phyloP scores from a whole-genome alignment of 352 stramenopile species.

The Phytophthora pisi region DNA sequence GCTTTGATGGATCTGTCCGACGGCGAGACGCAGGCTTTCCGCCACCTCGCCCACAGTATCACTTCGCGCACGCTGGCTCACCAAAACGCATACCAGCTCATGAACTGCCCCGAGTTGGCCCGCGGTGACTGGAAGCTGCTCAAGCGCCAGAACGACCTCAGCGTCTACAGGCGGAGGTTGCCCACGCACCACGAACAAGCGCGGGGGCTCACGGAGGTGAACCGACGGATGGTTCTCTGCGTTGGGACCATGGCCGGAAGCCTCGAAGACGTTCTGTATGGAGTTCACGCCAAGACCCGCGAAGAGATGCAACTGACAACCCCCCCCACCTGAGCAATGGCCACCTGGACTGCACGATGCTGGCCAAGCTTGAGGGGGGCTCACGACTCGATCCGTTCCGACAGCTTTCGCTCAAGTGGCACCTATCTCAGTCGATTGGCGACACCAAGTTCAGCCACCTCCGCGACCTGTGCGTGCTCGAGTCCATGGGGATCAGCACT shows the following conservation, averaged over 20 bases:
- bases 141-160: constrained; percentile 42
- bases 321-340: constrained; percentile 43
- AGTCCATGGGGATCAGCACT: constrained; percentile 50
- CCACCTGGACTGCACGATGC: constrained; percentile 48
- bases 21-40: constrained; percentile 38
- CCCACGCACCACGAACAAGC: constrained; percentile 7
- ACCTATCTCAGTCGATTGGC: constrained; percentile 26
- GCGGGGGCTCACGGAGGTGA: constrained; percentile 18
- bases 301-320: constrained; percentile 52
- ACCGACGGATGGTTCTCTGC: constrained; percentile 43
- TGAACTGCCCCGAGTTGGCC: constrained; percentile 19
- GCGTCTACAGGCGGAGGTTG: constrained; percentile 40
- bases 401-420: constrained; percentile 65
- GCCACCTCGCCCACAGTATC: constrained; percentile 43
- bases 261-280: constrained; percentile 58
- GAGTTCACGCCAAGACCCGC: constrained; percentile 53
- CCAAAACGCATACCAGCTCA: constrained; percentile 41
- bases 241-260: constrained; percentile 48
- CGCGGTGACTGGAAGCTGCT: constrained; percentile 42
- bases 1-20: constrained; percentile 9
- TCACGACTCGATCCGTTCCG: constrained; percentile 48
- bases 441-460: constrained; percentile 44
- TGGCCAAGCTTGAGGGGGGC: constrained; percentile 46
- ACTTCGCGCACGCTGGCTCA: constrained; percentile 51
- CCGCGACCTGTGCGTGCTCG: constrained; percentile 55